Evolutionary conservation across 495 filamentous ascomycete species (phyloP).

Genomic region (Neurospora terricola): DNA sequence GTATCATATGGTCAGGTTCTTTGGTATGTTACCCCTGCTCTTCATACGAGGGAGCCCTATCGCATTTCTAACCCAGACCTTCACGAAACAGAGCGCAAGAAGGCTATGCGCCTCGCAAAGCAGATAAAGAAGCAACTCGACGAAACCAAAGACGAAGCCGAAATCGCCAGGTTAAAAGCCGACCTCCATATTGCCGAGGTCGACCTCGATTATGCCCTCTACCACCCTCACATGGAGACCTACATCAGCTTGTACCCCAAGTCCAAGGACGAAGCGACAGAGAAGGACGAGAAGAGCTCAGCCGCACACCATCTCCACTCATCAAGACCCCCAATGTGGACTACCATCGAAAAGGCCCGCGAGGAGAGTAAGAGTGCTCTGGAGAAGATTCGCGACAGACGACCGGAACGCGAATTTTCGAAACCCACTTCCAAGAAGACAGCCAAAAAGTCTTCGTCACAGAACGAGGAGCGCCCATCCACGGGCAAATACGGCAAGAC

Average conservation of each 20-base stretch:
- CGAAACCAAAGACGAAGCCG: conserved; percentile 35
- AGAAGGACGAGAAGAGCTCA: conserved; percentile 18
- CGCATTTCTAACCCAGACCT: neutral
- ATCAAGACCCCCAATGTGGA: conserved; percentile 55
- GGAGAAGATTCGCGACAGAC: conserved; percentile 38
- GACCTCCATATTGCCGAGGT: conserved; percentile 63
- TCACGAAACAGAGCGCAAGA: conserved; percentile 60
- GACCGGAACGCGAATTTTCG: neutral
- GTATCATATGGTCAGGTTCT: conserved; percentile 93
- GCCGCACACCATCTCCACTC: conserved; percentile 26
- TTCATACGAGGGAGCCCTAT: neutral
- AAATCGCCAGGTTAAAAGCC: conserved; percentile 38
- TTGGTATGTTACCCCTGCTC: conserved; percentile 42
- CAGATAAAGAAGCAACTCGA: conserved; percentile 47
- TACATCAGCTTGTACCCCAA: conserved; percentile 70
- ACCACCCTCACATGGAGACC: conserved; percentile 66
- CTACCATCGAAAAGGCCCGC: conserved; percentile 57
- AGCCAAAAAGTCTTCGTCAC: neutral
- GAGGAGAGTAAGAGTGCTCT: conserved; percentile 48
- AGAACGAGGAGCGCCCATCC: neutral
- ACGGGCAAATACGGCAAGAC: neutral
- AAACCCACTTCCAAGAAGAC: neutral
- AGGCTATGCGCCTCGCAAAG: conserved; percentile 62
- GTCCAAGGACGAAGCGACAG: conserved; percentile 3
- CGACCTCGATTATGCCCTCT: conserved; percentile 78